A percentile compares a stretch with the other conserved stretches of the same genome.
Conservation (phyloP, 1,284 basidiomycete genomes). For the Ceratobasidium sp. region DNA sequence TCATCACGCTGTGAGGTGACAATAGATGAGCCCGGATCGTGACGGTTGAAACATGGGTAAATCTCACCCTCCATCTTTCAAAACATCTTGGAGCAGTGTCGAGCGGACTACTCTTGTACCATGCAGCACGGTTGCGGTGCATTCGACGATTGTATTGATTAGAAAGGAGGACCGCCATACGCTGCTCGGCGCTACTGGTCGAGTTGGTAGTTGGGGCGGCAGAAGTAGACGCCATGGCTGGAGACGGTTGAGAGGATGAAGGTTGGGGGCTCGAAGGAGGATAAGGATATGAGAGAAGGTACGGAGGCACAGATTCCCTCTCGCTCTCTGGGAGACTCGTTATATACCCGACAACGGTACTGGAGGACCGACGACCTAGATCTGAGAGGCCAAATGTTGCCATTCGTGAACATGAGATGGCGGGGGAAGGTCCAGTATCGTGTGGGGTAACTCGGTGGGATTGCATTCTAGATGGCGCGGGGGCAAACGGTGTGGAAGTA, state of each 20-base stretch:
- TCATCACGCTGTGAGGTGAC: constrained; percentile 21
- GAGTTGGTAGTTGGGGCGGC: background rate
- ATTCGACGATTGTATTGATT: constrained; percentile 32
- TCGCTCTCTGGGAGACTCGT: background rate
- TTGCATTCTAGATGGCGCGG: background rate
- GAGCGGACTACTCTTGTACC: constrained; percentile 23
- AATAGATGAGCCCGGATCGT: too few relatives aligned
- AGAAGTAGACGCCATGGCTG: constrained; percentile 1
- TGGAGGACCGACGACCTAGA: constrained; percentile 6
- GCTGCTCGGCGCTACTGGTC: constrained; percentile 8
- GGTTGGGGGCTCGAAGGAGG: constrained; percentile 6
- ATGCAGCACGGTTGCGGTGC: constrained; percentile 25
- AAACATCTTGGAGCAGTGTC: constrained; percentile 31
- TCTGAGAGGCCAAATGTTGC: constrained; percentile 1
- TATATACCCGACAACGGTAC: constrained; percentile 32
- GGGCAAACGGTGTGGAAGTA: constrained; percentile 15
- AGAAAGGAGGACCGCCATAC: constrained; percentile 18
- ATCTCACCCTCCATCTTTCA: constrained; percentile 16
- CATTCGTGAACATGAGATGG: too few relatives aligned
- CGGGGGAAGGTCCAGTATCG: too few relatives aligned
- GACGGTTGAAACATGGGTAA: too few relatives aligned
- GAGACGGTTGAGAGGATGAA: background rate
- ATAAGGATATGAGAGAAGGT: background rate
- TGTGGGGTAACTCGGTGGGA: too few relatives aligned
- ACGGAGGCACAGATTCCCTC: background rate